Base-by-base conservation (phyloP, 176 grass and related monocot genomes). In the Lolium rigidum region DNA sequence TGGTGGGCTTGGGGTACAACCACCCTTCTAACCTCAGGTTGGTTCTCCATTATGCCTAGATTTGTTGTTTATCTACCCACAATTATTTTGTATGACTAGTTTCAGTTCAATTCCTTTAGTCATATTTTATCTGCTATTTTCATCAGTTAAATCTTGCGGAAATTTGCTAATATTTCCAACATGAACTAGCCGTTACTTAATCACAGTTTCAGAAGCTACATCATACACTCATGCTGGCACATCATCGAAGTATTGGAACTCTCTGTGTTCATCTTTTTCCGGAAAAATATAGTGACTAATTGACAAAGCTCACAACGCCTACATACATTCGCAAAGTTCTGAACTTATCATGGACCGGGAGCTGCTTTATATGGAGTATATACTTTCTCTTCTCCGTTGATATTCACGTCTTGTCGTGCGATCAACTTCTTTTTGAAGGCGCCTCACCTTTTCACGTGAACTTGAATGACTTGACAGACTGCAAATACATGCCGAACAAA, bases 381-480 rank as follows among this genome's bases (percentile, higher is more conserved):
- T 51, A 52, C 67, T 41, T 48, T 80, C 14, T 15, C 73, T 21
- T 74, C 46, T 51, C 13, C 16, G 46, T 28, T 26, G 2, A 24
- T 51, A 25, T 75, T 51, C 24, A 52, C 7, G 24, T 51, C 13
- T 17, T 75, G 24, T 28, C 71, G 7, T 15, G 0, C 16, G 46
- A 50, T 24, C 44, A 26, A 41, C 39, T 28, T 41, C 39, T 41
- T 28, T 74, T 2, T 51, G 71, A 24, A 51, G 71, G 13, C 22
- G 24, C 26, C 63, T 16, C 14, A 8, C 6, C 14, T 2, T 80
- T 39, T 95, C 87, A 87, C 74, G 83, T 92, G 62, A 95, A 84
- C 86, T 60, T 92, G 91, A 98, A 98, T 10, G 96, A 98, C 39
- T 81, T 82, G 39, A 98, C 82, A 20, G 44, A 79, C 93, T 98